phyloP scores from a whole-genome alignment of 108 stramenopile species.

The Cafeteria roenbergensis region DNA sequence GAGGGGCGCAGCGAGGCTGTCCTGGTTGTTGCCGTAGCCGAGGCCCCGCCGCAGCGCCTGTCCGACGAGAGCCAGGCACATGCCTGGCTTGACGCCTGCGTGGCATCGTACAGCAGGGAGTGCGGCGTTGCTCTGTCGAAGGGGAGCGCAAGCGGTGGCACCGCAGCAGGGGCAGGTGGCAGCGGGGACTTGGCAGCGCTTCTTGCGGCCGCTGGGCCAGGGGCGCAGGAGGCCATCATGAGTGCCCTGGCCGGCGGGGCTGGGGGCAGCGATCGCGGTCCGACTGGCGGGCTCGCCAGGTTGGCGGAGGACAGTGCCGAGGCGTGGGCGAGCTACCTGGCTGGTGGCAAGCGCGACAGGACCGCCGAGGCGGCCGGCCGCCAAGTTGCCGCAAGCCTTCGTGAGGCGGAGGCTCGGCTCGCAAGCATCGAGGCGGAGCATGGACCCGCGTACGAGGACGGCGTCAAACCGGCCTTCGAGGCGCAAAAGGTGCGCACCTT shows the following conservation, averaged over 20 bases:
- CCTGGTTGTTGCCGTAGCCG: not conserved
- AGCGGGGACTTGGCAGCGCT: not conserved
- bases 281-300: no score
- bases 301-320: no score
- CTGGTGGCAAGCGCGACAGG: no score
- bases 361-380: no score
- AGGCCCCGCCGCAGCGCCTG: slow-evolving; percentile 9
- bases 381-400: not conserved
- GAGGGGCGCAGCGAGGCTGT: not conserved
- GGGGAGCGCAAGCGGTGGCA: not conserved
- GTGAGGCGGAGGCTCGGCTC: slow-evolving; percentile 9
- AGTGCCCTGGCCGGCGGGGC: no score
- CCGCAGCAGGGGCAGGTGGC: not conserved
- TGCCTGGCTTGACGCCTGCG: slow-evolving; percentile 4
- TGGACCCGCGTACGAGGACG: not conserved
- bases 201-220: not conserved
- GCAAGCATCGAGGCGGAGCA: slow-evolving; percentile 2
- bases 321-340: no score
- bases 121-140: slow-evolving; percentile 5
- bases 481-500: not conserved
- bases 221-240: no score
- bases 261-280: no score
- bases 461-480: slow-evolving; percentile 12
- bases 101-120: not conserved
- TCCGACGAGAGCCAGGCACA: not conserved